A percentile compares a stretch with the other conserved stretches of the same genome.
Conservation (phyloP, 805 yeast genomes). For the Ogataea philodendri region DNA sequence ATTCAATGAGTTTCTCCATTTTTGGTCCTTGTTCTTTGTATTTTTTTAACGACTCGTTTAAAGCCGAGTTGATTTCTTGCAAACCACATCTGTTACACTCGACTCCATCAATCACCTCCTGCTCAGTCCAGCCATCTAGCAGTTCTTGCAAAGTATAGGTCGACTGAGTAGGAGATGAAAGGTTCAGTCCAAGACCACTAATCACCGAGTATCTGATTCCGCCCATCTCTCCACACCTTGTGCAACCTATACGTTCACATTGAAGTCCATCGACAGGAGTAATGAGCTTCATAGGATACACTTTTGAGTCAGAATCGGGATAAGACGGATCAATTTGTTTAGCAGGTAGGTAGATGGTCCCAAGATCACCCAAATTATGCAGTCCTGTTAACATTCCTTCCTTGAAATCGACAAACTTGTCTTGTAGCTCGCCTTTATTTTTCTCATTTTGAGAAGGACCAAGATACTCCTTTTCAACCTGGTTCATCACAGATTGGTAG, state of each 20-base stretch:
- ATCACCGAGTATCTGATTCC: constrained; percentile 82
- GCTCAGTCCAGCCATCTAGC: constrained; percentile 64
- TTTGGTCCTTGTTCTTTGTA: constrained; percentile 19
- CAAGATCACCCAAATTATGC: constrained; percentile 54
- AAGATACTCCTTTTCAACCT: constrained; percentile 59
- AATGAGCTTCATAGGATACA: constrained; percentile 53
- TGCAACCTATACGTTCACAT: constrained; percentile 88
- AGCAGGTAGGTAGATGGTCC: constrained; percentile 69
- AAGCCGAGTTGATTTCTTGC: constrained; percentile 52
- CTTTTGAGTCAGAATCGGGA: constrained; percentile 41
- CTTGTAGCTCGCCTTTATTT: constrained; percentile 28
- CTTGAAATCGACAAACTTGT: constrained; percentile 26
- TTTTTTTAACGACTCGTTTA: constrained; percentile 38
- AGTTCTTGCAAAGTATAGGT: constrained; percentile 49
- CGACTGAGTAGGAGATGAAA: constrained; percentile 50
- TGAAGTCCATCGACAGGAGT: constrained; percentile 92
- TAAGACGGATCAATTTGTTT: constrained; percentile 73
- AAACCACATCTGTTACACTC: constrained; percentile 93
- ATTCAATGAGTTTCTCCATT: constrained; percentile 27
- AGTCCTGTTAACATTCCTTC: constrained; percentile 37
- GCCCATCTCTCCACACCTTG: constrained; percentile 89
- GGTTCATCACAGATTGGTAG: constrained; percentile 72
- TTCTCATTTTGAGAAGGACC: constrained; percentile 13
- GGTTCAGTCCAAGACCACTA: constrained; percentile 68
- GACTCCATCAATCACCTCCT: constrained; percentile 89